Percentiles rank a stretch among this genome's conserved stretches.
phyloP scores from a whole-genome alignment of 495 filamentous ascomycete genomes.

The Sphaerosporella brunnea region DNA sequence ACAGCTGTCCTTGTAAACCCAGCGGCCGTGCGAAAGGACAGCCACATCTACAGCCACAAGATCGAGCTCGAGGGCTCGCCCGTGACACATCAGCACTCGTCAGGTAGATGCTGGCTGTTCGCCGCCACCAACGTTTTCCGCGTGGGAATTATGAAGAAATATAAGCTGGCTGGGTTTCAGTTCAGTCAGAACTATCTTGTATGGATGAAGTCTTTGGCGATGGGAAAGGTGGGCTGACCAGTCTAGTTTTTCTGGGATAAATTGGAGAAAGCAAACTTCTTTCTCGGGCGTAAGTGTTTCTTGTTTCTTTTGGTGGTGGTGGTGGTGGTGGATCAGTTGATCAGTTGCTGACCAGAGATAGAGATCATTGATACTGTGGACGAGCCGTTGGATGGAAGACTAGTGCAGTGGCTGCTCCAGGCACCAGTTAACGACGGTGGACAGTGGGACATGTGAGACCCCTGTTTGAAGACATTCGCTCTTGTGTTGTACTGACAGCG shows the following conservation, averaged over 20 bases:
- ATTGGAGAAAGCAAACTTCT: slow-evolving; percentile 78
- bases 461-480: too few species aligned
- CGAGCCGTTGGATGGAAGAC: slow-evolving; percentile 46
- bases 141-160: slow-evolving; percentile 61
- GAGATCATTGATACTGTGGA: slow-evolving; percentile 53
- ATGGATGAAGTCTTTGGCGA: too few species aligned
- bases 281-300: slow-evolving; percentile 45
- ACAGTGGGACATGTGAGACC: slow-evolving; percentile 93
- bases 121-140: slow-evolving; percentile 76
- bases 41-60: slow-evolving; percentile 62
- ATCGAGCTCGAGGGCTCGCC: slow-evolving; percentile 63
- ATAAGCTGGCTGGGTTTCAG: slow-evolving; percentile 60
- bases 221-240: too few species aligned
- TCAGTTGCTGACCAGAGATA: slow-evolving; percentile 3
- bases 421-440: slow-evolving; percentile 64
- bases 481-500: too few species aligned
- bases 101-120: slow-evolving; percentile 79
- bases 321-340: too few species aligned
- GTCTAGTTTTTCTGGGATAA: slow-evolving; percentile 97
- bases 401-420: slow-evolving; percentile 47
- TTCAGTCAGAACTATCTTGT: slow-evolving; percentile 72
- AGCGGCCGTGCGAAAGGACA: slow-evolving; percentile 38
- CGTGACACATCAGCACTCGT: slow-evolving; percentile 65
- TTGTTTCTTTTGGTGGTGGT: background rate
- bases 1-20: slow-evolving; percentile 36